phyloP scores from a whole-genome alignment of 768 basidiomycete genomes.

The Floccularia luteovirens region DNA sequence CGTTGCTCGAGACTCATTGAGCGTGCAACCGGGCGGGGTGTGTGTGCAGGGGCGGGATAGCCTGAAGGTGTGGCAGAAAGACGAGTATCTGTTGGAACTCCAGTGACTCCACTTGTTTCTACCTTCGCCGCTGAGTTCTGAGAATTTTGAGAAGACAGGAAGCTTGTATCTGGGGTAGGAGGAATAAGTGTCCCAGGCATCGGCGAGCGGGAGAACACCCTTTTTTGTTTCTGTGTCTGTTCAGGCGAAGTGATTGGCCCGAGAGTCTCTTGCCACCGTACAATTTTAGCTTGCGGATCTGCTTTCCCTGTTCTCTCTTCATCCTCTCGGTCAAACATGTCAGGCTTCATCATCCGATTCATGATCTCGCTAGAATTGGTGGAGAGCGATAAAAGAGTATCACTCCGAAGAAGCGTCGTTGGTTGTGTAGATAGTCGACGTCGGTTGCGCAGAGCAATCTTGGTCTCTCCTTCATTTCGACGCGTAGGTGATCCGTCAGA shows the following conservation, averaged over 20 bases:
- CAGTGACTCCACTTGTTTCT: slow-evolving; percentile 9
- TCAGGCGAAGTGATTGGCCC: slow-evolving; percentile 13
- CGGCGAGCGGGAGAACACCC: slow-evolving; percentile 21
- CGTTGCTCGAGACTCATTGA: slow-evolving; percentile 49
- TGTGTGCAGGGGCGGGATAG: slow-evolving; percentile 9
- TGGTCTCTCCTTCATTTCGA: slow-evolving; percentile 23
- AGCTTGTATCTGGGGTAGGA: slow-evolving; percentile 37
- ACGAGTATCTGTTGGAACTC: slow-evolving; percentile 13
- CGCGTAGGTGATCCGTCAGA: slow-evolving; percentile 10
- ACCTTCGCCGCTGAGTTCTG: slow-evolving; percentile 12
- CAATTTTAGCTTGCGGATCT: slow-evolving; percentile 19
- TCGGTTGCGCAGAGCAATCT: slow-evolving; percentile 21
- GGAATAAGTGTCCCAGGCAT: slow-evolving; percentile 55
- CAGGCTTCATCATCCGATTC: slow-evolving; percentile 36
- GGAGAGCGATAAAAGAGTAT: slow-evolving; percentile 44
- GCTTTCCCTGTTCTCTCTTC: slow-evolving; percentile 15
- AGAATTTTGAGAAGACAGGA: slow-evolving; percentile 14
- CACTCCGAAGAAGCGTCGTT: slow-evolving; percentile 19
- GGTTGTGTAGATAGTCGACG: slow-evolving; percentile 20
- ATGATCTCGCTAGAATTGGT: slow-evolving; percentile 38
- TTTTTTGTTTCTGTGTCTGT: slow-evolving; percentile 10
- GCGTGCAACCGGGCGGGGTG: slow-evolving; percentile 27
- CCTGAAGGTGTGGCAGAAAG: slow-evolving; percentile 8
- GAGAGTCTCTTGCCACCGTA: slow-evolving; percentile 24
- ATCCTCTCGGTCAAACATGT: slow-evolving; percentile 26